Evolutionary conservation across 164 flowering plant genomes (phyloP).

Genomic region (Chimonanthus salicifolius): DNA sequence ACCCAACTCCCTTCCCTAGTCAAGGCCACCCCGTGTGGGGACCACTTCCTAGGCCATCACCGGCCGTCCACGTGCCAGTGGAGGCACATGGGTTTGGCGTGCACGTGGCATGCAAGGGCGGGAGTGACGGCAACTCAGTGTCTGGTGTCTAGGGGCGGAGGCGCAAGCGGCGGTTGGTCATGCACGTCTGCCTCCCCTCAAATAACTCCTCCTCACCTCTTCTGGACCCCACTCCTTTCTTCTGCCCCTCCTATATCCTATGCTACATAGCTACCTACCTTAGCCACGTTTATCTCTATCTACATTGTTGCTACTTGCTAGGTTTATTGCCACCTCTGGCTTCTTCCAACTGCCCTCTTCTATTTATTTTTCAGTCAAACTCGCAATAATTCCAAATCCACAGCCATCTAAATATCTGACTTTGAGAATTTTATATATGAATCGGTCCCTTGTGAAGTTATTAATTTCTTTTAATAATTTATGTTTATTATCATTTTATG

Average conservation of each 20-base stretch:
- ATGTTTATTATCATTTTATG: too few species aligned
- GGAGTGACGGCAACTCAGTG: not conserved
- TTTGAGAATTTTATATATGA: too few species aligned
- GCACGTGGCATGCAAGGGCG: slow-evolving; percentile 14
- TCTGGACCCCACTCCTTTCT: not conserved
- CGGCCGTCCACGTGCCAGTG: not conserved
- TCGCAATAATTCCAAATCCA: too few species aligned
- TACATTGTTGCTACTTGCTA: not conserved
- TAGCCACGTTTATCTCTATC: not conserved
- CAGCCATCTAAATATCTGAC: too few species aligned
- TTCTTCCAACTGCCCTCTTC: not conserved
- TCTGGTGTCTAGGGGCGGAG: slow-evolving; percentile 7
- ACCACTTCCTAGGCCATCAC: too few species aligned
- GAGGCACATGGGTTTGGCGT: not conserved
- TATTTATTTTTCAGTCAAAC: too few species aligned
- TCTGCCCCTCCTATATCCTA: not conserved
- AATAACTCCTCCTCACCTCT: not conserved
- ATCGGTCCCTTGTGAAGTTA: too few species aligned
- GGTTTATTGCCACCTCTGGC: not conserved
- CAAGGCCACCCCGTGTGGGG: too few species aligned
- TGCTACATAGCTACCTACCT: not conserved
- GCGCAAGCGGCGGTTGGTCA: slow-evolving; percentile 18
- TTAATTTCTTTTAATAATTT: too few species aligned
- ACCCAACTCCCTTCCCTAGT: too few species aligned
- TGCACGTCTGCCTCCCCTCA: slow-evolving; percentile 12